A percentile compares a stretch with the other conserved stretches of the same genome.
Evolutionary conservation across 768 basidiomycete species (phyloP).

Genomic region (Boletales sp.): DNA sequence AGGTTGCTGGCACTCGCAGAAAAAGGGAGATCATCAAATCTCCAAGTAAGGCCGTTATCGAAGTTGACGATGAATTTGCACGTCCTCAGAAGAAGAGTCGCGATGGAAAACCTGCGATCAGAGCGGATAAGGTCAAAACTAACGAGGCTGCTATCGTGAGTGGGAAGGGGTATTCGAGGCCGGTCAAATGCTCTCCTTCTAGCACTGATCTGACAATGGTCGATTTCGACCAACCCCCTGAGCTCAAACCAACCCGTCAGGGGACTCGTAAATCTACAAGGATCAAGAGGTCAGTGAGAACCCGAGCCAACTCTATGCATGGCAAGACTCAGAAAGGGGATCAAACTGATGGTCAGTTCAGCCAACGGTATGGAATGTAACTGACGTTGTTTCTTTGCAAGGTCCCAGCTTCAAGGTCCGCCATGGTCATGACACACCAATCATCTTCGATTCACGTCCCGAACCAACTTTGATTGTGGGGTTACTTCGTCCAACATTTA

Average conservation of each 20-base stretch:
- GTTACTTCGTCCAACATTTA: background rate
- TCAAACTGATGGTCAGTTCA: background rate
- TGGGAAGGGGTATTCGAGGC: constrained; percentile 33
- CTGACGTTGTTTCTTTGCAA: background rate
- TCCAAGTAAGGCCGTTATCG: constrained; percentile 1
- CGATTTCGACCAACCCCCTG: constrained; percentile 34
- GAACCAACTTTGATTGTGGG: background rate
- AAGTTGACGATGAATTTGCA: constrained; percentile 12
- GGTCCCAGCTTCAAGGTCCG: background rate
- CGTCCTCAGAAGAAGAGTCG: constrained; percentile 22
- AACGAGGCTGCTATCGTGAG: constrained; percentile 4
- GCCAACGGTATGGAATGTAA: background rate
- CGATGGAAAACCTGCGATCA: background rate
- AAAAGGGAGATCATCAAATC: constrained; percentile 19
- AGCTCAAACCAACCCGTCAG: background rate
- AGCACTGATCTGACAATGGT: constrained; percentile 6
- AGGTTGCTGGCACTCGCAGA: constrained; percentile 23
- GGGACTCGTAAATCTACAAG: constrained; percentile 17
- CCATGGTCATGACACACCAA: background rate
- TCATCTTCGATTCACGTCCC: background rate
- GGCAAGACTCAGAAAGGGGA: constrained; percentile 11
- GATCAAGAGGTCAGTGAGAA: constrained; percentile 11
- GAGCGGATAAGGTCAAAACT: background rate
- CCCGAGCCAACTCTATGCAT: constrained; percentile 27
- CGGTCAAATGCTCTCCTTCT: constrained; percentile 33